These are phyloP conservation scores for Persicaria maculosa DNA, from an alignment of 148 eudicot genomes.

Conservation along the genomic window DNA sequence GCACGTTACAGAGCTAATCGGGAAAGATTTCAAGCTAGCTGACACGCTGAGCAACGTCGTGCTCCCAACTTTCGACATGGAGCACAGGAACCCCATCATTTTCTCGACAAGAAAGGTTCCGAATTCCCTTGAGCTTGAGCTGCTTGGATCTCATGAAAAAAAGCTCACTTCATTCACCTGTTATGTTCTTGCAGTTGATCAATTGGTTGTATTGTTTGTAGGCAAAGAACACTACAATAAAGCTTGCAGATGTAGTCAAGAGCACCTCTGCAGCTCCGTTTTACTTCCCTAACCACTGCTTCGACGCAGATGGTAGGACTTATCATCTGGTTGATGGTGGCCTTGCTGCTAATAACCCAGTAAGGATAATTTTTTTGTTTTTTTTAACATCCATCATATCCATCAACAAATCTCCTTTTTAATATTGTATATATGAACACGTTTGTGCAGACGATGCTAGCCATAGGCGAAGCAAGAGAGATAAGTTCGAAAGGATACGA, in stretches of 20 bases:
- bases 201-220: neutral
- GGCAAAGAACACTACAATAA: neutral
- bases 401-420: no score
- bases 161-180: no score
- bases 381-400: no score
- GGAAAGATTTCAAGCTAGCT: neutral
- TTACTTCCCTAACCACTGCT: constrained; percentile 13
- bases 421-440: no score
- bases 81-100: constrained; percentile 6
- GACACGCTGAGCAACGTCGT: constrained; percentile 6
- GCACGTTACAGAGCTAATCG: neutral
- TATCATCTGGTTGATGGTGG: constrained; percentile 14
- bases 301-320: neutral
- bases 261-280: constrained; percentile 17
- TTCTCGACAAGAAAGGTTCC: constrained; percentile 3
- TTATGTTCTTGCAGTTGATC: neutral
- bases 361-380: neutral
- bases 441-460: neutral
- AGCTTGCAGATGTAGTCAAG: constrained; percentile 6
- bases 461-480: constrained; percentile 4
- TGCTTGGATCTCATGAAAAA: no score
- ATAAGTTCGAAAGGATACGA: neutral
- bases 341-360: constrained; percentile 17
- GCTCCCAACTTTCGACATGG: constrained; percentile 14
- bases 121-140: neutral